A percentile compares a stretch with the other conserved stretches of the same genome.
Evolutionary conservation across 768 basidiomycete species (phyloP).

Genomic region (Mycena sanguinolenta): DNA sequence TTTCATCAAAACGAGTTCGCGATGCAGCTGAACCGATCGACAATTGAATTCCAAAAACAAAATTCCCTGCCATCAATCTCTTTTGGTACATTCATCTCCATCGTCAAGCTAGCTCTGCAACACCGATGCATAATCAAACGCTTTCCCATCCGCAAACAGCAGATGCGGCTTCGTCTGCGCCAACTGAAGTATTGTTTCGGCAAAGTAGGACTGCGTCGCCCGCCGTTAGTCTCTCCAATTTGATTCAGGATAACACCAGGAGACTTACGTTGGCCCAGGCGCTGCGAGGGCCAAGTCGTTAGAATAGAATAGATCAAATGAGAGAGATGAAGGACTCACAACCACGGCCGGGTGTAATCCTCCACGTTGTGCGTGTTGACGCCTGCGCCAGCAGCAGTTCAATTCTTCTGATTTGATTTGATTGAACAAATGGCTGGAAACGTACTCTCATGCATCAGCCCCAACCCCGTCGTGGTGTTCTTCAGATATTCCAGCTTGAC

Average conservation of each 20-base stretch:
- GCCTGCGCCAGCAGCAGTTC: not conserved
- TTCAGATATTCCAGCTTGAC: conserved; percentile 32
- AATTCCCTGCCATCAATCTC: no score
- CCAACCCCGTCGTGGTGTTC: conserved; percentile 34
- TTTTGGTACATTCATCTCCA: no score
- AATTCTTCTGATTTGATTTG: not conserved
- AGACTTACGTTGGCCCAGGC: conserved; percentile 34
- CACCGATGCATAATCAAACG: conserved; percentile 15
- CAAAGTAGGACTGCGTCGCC: conserved; percentile 29
- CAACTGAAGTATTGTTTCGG: conserved; percentile 31
- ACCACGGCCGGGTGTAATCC: conserved; percentile 36
- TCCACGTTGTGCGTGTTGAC: conserved; percentile 19
- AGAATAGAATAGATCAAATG: not conserved
- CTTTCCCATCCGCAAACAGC: conserved; percentile 26
- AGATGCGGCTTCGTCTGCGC: conserved; percentile 32
- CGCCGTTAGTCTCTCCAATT: not conserved
- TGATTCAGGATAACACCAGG: not conserved
- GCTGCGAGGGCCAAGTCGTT: not conserved
- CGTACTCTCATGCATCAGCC: conserved; percentile 35
- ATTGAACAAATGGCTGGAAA: not conserved
- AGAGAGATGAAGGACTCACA: conserved; percentile 8
- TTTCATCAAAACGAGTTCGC: no score
- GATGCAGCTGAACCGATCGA: no score
- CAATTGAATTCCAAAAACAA: no score
- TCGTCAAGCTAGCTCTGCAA: not conserved